Base-by-base conservation (phyloP, 805 yeast species). In the Saturnispora kantuleensis region DNA sequence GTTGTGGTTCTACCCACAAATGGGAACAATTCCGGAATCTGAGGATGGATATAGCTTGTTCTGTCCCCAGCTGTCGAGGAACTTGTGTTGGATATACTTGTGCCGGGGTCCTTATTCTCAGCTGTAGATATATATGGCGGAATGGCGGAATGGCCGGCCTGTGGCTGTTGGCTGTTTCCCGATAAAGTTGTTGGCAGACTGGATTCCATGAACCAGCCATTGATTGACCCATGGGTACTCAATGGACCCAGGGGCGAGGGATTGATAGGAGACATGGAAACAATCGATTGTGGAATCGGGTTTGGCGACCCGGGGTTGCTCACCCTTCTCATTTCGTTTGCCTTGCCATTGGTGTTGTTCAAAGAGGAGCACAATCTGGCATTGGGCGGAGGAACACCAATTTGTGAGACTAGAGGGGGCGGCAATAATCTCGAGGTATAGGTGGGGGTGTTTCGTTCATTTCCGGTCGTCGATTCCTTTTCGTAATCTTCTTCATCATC, bases 1-100 rank as follows among this genome's bases (percentile, higher is more conserved):
- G 71, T 71, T 35, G 74, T 76, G 1, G 81, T 73, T 21, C 79
- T 68, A 11, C 71, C 74, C 29, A 59, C 65, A 50, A 65, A 63
- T 26, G 66, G 66, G 35, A 61, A 47, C 29, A 58, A 50, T 33
- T 62, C 64, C 6, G 64, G 62, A 26, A 39, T 39, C 31, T 34
- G 42, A 6, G 42, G 43, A 30, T 44, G 17, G 13, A 35, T 12
- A 35, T 39, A 39, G 31, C 37, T 39, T 12, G 47, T 34, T 32
- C 31, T 35, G 26, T 39, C 35, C 4, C 35, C 47, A 5, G 31
- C 28, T n/a, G 39, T 38, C 6, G 47, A 39, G 9, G 37, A 39
- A 17, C 38, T 38, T 17, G 47, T 29, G 13, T 43, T 43, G 9
- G 46, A 38, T 33, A 34, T 18, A 1, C 38, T 15, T 10, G 44